Evolutionary conservation across 352 stramenopile genomes (phyloP).

Genomic region (Pilasporangium apinafurcum): DNA sequence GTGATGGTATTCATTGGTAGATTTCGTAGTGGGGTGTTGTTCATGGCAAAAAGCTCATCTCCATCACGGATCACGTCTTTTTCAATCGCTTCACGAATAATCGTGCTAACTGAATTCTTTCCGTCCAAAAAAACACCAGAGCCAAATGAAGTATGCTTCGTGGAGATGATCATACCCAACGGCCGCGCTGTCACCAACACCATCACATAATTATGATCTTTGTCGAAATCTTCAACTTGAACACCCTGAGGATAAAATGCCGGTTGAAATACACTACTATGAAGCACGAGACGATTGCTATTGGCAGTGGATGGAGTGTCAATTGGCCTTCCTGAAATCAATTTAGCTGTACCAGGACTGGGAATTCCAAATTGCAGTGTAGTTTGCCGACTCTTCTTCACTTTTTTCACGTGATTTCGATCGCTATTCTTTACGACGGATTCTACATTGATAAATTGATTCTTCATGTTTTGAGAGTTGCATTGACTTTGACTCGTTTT

Average conservation of each 20-base stretch:
- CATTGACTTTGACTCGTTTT: too few species aligned
- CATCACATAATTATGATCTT: slow-evolving; percentile 56
- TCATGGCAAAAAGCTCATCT: slow-evolving; percentile 62
- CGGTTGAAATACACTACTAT: slow-evolving; percentile 29
- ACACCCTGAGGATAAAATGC: slow-evolving; percentile 15
- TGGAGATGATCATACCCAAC: slow-evolving; percentile 45
- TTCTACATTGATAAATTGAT: too few species aligned
- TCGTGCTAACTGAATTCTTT: slow-evolving; percentile 22
- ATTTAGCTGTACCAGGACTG: slow-evolving; percentile 1
- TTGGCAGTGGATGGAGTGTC: background rate
- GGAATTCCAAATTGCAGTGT: slow-evolving; percentile 18
- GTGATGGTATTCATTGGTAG: slow-evolving; percentile 17
- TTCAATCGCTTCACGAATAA: slow-evolving; percentile 34
- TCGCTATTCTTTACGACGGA: too few species aligned
- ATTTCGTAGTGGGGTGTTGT: slow-evolving; percentile 36
- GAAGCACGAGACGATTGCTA: slow-evolving; percentile 10
- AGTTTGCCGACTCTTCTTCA: slow-evolving; percentile 25
- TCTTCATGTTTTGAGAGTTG: too few species aligned
- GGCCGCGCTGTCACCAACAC: slow-evolving; percentile 42
- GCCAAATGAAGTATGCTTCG: background rate
- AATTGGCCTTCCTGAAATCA: background rate
- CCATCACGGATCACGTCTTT: slow-evolving; percentile 45
- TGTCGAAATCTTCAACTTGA: slow-evolving; percentile 9
- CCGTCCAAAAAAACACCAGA: slow-evolving; percentile 19
- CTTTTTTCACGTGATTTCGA: slow-evolving; percentile 5